A percentile compares a stretch with the other conserved stretches of the same genome.
Evolutionary conservation across 768 basidiomycete species (phyloP).

Genomic region (Suillus variegatus): DNA sequence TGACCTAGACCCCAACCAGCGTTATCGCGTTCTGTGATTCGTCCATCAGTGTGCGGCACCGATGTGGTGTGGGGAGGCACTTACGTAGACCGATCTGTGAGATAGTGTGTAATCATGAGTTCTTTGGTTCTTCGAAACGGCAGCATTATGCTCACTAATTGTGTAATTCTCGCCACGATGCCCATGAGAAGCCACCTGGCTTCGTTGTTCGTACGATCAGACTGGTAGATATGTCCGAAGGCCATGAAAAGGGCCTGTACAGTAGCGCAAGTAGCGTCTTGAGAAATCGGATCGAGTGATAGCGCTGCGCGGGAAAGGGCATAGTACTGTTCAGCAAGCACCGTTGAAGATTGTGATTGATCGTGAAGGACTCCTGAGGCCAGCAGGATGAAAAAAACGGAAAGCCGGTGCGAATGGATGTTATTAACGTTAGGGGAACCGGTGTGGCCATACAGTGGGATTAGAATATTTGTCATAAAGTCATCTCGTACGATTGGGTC

Average conservation of each 20-base stretch:
- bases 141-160: constrained; percentile 38
- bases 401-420: constrained; percentile 48
- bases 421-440: constrained; percentile 32
- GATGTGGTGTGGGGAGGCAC: constrained; percentile 16
- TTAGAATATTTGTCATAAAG: constrained; percentile 40
- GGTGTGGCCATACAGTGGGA: constrained; percentile 43
- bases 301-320: constrained; percentile 50
- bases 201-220: constrained; percentile 45
- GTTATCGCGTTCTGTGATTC: constrained; percentile 50
- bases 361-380: constrained; percentile 51
- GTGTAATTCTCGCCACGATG: constrained; percentile 41
- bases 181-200: constrained; percentile 52
- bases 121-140: constrained; percentile 1
- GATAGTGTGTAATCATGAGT: constrained; percentile 10
- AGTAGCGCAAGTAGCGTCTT: constrained; percentile 47
- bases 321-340: constrained; percentile 43
- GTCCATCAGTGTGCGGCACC: not conserved
- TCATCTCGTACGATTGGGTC: constrained; percentile 46
- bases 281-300: constrained; percentile 44
- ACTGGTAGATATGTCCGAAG: constrained; percentile 42
- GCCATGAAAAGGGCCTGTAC: constrained; percentile 51
- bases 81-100: constrained; percentile 54
- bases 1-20: constrained; percentile 46
- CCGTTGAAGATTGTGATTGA: constrained; percentile 31
- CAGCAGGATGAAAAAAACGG: constrained; percentile 54